Percentiles rank a stretch among this genome's conserved stretches.
These are phyloP conservation scores for Calonectria leucothoes DNA, from an alignment of 2,329 filamentous ascomycete species.

Conservation along the genomic window DNA sequence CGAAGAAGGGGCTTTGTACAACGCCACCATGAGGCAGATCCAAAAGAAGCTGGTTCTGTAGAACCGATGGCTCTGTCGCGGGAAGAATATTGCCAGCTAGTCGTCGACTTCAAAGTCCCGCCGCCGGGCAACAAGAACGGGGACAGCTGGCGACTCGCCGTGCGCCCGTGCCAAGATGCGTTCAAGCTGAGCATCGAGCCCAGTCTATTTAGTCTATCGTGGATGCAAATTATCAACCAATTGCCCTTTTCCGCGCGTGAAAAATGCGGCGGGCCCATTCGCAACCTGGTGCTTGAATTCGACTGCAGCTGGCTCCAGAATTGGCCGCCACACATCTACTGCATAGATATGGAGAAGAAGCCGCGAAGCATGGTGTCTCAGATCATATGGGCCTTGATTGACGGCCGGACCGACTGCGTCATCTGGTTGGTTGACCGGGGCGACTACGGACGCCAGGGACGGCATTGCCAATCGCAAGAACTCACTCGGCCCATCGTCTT, in stretches of 20 bases:
- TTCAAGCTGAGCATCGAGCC: not conserved
- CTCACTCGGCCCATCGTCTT: not conserved
- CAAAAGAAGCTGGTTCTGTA: not conserved
- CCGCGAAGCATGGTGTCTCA: not conserved
- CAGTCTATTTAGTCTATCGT: not conserved
- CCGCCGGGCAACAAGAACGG: not conserved
- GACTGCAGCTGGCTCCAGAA: not conserved
- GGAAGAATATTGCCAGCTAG: not conserved
- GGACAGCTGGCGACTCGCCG: not conserved
- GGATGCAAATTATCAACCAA: not conserved
- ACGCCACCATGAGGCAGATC: not conserved
- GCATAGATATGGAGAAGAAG: not conserved
- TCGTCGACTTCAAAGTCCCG: not conserved
- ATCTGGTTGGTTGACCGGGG: not conserved
- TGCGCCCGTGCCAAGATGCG: not conserved
- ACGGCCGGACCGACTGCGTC: not conserved
- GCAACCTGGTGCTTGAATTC: not conserved
- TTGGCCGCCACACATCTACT: not conserved
- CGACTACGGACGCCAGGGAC: not conserved
- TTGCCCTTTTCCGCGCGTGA: not conserved
- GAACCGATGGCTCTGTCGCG: not conserved
- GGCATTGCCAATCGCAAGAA: not conserved
- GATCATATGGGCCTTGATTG: not conserved
- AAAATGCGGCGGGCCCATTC: not conserved
- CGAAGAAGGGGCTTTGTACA: not conserved